A percentile compares a stretch with the other conserved stretches of the same genome.
These are phyloP conservation scores for Stagonosporopsis tanaceti DNA, from an alignment of 2,329 filamentous ascomycete species.

Conservation along the genomic window DNA sequence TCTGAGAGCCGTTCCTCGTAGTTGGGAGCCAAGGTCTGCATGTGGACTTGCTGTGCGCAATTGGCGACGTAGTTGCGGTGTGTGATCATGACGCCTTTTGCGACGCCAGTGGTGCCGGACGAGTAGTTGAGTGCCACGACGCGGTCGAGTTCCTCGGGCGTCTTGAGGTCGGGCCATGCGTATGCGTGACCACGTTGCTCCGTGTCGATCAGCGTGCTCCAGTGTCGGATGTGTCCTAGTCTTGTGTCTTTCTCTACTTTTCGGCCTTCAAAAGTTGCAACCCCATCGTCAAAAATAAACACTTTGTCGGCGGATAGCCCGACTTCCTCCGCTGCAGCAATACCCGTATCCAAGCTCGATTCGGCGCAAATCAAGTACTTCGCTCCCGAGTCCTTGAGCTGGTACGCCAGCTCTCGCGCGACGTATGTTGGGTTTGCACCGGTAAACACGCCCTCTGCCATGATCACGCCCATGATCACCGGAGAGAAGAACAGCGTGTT, in stretches of 20 bases:
- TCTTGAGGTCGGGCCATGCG: conserved; percentile 67
- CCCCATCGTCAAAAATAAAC: conserved; percentile 70
- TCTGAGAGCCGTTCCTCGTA: conserved; percentile 55
- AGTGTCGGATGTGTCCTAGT: conserved; percentile 61
- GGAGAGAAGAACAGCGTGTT: conserved; percentile 78
- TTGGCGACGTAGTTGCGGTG: conserved; percentile 81
- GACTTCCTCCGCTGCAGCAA: conserved; percentile 69
- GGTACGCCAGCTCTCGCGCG: conserved; percentile 75
- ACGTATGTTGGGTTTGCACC: conserved; percentile 76
- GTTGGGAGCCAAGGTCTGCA: conserved; percentile 58
- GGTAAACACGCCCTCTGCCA: conserved; percentile 80
- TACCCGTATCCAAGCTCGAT: conserved; percentile 65
- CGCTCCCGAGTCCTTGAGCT: conserved; percentile 75
- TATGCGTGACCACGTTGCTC: conserved; percentile 63
- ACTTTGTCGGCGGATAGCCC: conserved; percentile 64
- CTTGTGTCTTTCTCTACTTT: conserved; percentile 46
- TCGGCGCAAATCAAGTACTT: conserved; percentile 72
- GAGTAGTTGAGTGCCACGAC: conserved; percentile 81
- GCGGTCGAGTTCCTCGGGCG: conserved; percentile 58
- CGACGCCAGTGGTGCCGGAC: conserved; percentile 79
- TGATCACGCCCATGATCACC: conserved; percentile 75
- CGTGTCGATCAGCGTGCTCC: conserved; percentile 66
- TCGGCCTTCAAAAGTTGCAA: conserved; percentile 54
- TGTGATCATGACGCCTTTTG: conserved; percentile 85
- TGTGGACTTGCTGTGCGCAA: conserved; percentile 65